Percentiles rank a stretch among this genome's conserved stretches.
phyloP scores from a whole-genome alignment of 306 rosid genomes.

The Prunus fruticosa region DNA sequence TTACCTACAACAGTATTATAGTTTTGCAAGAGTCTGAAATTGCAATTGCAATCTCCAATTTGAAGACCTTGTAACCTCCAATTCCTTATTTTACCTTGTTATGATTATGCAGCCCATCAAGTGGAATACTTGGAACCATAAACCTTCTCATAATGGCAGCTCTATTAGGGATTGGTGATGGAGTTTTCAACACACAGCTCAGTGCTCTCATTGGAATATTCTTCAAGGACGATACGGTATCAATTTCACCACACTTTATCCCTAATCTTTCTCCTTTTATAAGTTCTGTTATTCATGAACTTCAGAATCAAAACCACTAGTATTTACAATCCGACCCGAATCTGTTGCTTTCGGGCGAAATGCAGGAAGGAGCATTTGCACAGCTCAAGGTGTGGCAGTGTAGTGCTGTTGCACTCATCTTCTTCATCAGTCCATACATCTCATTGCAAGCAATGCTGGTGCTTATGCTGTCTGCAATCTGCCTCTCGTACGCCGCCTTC shows the following conservation, averaged over 20 bases:
- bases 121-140: slow-evolving; percentile 47
- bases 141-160: slow-evolving; percentile 73
- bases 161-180: slow-evolving; percentile 79
- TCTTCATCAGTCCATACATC: slow-evolving; percentile 64
- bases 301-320: background rate
- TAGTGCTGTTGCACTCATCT: slow-evolving; percentile 60
- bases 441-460: slow-evolving; percentile 55
- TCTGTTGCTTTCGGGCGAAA: slow-evolving; percentile 23
- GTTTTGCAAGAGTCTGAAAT: too few relatives aligned
- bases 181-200: slow-evolving; percentile 76
- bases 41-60: background rate
- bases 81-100: slow-evolving; percentile 9
- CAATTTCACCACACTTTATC: background rate
- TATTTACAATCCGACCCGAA: background rate
- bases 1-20: background rate
- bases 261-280: background rate
- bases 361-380: slow-evolving; percentile 93
- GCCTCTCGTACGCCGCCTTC: slow-evolving; percentile 39
- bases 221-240: slow-evolving; percentile 78
- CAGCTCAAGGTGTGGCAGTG: slow-evolving; percentile 96
- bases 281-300: background rate
- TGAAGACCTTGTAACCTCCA: background rate
- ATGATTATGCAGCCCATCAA: slow-evolving; percentile 38
- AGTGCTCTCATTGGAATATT: slow-evolving; percentile 85
- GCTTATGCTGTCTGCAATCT: slow-evolving; percentile 48